Percentiles rank a stretch among this genome's conserved stretches.
phyloP scores from a whole-genome alignment of 768 basidiomycete species.

The Inosperma sp. region DNA sequence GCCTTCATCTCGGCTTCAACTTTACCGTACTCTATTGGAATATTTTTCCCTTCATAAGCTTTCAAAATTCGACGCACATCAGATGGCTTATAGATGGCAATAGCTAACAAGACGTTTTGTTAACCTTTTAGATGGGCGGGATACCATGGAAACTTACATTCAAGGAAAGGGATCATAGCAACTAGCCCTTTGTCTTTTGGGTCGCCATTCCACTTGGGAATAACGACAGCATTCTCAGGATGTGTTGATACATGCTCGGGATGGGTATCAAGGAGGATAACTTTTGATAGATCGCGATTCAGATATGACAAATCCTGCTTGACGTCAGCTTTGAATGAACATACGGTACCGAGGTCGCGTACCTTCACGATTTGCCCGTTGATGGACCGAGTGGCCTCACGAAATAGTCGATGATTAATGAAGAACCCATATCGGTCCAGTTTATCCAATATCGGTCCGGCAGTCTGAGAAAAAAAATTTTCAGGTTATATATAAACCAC shows the following conservation, averaged over 20 bases:
- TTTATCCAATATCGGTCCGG: slow-evolving; percentile 83
- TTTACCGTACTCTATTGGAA: slow-evolving; percentile 84
- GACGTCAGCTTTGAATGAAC: not conserved
- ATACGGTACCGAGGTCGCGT: slow-evolving; percentile 1
- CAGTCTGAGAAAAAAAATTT: slow-evolving; percentile 53
- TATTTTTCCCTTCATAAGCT: slow-evolving; percentile 82
- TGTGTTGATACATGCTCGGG: slow-evolving; percentile 73
- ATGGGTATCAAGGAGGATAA: slow-evolving; percentile 81
- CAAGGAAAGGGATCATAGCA: slow-evolving; percentile 95
- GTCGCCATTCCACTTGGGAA: slow-evolving; percentile 85
- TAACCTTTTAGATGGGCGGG: too few relatives aligned
- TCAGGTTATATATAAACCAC: not conserved
- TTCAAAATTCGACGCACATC: slow-evolving; percentile 88
- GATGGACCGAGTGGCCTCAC: slow-evolving; percentile 81
- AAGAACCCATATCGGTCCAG: slow-evolving; percentile 91
- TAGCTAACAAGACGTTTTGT: slow-evolving; percentile 46
- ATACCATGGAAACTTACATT: slow-evolving; percentile 55
- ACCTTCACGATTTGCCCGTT: slow-evolving; percentile 87
- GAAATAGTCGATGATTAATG: slow-evolving; percentile 86
- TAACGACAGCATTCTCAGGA: slow-evolving; percentile 81
- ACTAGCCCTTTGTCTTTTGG: slow-evolving; percentile 66
- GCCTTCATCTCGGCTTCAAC: slow-evolving; percentile 81
- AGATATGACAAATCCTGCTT: slow-evolving; percentile 84
- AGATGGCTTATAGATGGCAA: slow-evolving; percentile 82
- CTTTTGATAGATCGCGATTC: slow-evolving; percentile 89